phyloP scores from a whole-genome alignment of 768 basidiomycete genomes.

The Epithele typhae region DNA sequence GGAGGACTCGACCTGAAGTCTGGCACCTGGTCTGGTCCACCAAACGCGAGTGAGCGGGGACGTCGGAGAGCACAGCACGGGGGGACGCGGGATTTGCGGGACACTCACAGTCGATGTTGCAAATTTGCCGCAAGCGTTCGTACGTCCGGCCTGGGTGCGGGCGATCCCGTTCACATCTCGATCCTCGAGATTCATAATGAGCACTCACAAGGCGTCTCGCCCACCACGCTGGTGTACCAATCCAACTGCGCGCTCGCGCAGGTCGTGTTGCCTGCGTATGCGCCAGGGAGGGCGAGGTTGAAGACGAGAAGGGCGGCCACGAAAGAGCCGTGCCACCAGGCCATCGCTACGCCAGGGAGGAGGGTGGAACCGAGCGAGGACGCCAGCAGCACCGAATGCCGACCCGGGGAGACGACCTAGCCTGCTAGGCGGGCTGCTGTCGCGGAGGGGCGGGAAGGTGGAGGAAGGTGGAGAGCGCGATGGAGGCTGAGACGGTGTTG shows the following conservation, averaged over 20 bases:
- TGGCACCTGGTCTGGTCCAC: conserved; percentile 6
- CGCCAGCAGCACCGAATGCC: no score
- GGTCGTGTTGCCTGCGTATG: conserved; percentile 12
- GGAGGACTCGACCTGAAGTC: conserved; percentile 1
- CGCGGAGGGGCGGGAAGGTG: no score
- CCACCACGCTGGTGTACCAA: conserved; percentile 17
- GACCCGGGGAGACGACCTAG: no score
- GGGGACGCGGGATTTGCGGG: no score
- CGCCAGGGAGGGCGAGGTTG: background rate
- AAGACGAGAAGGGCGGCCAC: background rate
- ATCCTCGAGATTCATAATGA: background rate
- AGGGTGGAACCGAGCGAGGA: no score
- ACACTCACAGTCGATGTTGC: conserved; percentile 14
- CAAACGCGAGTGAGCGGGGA: background rate
- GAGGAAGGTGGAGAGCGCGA: no score
- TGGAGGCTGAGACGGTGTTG: no score
- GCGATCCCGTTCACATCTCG: no score
- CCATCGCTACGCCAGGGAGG: background rate
- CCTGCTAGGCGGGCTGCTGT: no score
- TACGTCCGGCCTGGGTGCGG: conserved; percentile 10
- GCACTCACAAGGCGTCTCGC: conserved; percentile 15
- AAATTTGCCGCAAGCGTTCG: conserved; percentile 12
- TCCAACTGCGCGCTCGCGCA: conserved; percentile 13
- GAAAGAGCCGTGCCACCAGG: background rate
- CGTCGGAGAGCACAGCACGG: no score